A percentile compares a stretch with the other conserved stretches of the same genome.
Evolutionary conservation across 805 yeast species (phyloP).

Genomic region (Trichomonascus vanleenenianus): DNA sequence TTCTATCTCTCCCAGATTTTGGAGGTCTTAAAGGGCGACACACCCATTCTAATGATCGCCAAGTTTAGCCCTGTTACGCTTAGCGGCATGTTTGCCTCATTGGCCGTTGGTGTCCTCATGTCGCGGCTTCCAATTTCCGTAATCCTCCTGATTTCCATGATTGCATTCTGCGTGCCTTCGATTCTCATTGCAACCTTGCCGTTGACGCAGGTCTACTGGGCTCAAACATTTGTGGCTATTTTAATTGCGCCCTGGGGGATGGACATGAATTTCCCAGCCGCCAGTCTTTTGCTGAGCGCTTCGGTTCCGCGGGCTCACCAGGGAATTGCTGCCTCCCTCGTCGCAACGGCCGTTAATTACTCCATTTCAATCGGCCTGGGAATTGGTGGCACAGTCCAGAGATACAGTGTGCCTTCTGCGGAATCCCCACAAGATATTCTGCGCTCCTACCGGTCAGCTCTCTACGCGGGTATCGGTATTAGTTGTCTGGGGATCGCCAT

Average conservation of each 20-base stretch:
- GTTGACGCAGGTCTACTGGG: conserved; percentile 51
- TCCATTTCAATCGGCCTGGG: conserved; percentile 67
- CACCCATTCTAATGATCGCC: conserved; percentile 40
- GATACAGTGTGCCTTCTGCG: conserved; percentile 13
- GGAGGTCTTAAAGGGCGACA: conserved; percentile 41
- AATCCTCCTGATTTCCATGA: conserved; percentile 43
- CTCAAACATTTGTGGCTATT: conserved; percentile 48
- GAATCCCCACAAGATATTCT: conserved; percentile 17
- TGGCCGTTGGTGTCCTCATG: conserved; percentile 42
- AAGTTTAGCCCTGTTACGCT: conserved; percentile 41
- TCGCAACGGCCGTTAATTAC: conserved; percentile 63
- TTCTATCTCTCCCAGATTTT: conserved; percentile 51
- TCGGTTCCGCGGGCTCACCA: conserved; percentile 55
- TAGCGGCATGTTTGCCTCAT: conserved; percentile 51
- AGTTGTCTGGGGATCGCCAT: conserved; percentile 40
- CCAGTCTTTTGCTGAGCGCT: conserved; percentile 54
- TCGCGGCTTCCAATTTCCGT: conserved; percentile 41
- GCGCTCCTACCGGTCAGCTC: conserved; percentile 47
- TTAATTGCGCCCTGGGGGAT: conserved; percentile 62
- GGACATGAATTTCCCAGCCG: conserved; percentile 74
- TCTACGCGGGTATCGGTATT: conserved; percentile 55
- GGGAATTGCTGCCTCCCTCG: conserved; percentile 72
- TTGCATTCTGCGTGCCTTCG: conserved; percentile 47
- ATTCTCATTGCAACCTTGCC: conserved; percentile 51
- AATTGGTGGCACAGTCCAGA: conserved; percentile 53